Evolutionary conservation across 2,329 filamentous ascomycete species (phyloP), one percentile per base, ranked within the genome.

Genomic region (Apiospora hydei): DNA sequence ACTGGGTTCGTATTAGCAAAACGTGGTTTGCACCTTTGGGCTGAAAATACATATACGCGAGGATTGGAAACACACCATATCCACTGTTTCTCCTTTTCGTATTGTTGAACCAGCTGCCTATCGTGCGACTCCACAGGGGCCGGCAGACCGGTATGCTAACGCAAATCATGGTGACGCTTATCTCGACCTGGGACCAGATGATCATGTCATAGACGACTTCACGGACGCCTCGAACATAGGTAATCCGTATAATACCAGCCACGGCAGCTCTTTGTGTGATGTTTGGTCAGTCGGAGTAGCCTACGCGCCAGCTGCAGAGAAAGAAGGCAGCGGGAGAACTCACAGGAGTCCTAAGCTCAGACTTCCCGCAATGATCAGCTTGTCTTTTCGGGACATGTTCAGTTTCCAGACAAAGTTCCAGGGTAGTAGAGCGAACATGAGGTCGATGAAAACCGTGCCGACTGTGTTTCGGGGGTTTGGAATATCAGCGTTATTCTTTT

Each of bases 391-490:
- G 11, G 57, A 64, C 57, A 64, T 64, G 18, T 64, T 64, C 57
- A 64, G 18, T 30, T 64, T 64, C 57, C 57, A 64, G 16, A 64
- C 57, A 18, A 64, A 64, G 57, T 64, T 64, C 57, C 57, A 64
- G 1, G 57, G 57, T 64, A 64, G 34, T 11, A 64, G 6, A n/a
- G 57, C 57, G 30, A 64, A 64, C 4, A 64, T 1, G 18, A 64
- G 34, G 34, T 64, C 57, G 18, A 64, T 41, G 21, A 64, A 41
- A 11, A 64, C 57, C 2, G 57, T 64, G 57, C 57, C 57, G 10
- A 64, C 57, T 64, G 18, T 34, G 11, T 41, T 30, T 57, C 26
- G 11, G 41, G 30, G 7, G 1, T 38, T 34, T 11, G n/a, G n/a
- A n/a, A n/a, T 4, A 21, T 61, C 53, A 61, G 53, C 26, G 1